phyloP scores from a whole-genome alignment of 2,329 filamentous ascomycete species.

The Colletotrichum aenigma region DNA sequence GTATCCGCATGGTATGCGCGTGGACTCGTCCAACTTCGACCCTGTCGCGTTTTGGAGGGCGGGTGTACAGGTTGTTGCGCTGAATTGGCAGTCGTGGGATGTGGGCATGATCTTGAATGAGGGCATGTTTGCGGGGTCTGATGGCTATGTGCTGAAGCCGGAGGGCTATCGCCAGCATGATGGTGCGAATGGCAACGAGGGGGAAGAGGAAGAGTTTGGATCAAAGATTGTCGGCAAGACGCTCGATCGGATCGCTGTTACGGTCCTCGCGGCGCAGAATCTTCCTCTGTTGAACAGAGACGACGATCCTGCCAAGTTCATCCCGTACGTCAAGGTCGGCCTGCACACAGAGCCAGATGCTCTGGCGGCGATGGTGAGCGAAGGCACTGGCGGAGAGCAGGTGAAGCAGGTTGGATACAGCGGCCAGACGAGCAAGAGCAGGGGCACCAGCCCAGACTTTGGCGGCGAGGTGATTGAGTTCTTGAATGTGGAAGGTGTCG shows the following conservation, averaged over 20 bases:
- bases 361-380: constrained; percentile 33
- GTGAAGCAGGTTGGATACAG: constrained; percentile 55
- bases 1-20: constrained; percentile 82
- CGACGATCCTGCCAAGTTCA: constrained; percentile 60
- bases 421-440: constrained; percentile 60
- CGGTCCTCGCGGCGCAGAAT: constrained; percentile 77
- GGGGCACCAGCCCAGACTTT: constrained; percentile 69
- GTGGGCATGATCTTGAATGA: constrained; percentile 96
- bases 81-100: constrained; percentile 94
- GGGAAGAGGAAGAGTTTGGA: constrained; percentile 30
- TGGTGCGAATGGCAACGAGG: not conserved
- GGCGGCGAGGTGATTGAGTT: constrained; percentile 63
- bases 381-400: constrained; percentile 42
- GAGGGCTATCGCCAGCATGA: constrained; percentile 39
- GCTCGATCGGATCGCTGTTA: constrained; percentile 70
- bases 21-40: constrained; percentile 86
- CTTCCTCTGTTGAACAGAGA: constrained; percentile 68
- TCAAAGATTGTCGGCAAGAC: constrained; percentile 54
- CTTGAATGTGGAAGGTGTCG: constrained; percentile 56
- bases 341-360: constrained; percentile 75
- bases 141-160: constrained; percentile 87
- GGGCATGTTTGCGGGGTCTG: constrained; percentile 84
- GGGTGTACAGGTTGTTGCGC: constrained; percentile 86
- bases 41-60: constrained; percentile 85
- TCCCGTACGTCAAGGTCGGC: constrained; percentile 83